These are phyloP conservation scores for Botrytis paeoniae DNA, from an alignment of 2,329 filamentous ascomycete species.

Conservation along the genomic window DNA sequence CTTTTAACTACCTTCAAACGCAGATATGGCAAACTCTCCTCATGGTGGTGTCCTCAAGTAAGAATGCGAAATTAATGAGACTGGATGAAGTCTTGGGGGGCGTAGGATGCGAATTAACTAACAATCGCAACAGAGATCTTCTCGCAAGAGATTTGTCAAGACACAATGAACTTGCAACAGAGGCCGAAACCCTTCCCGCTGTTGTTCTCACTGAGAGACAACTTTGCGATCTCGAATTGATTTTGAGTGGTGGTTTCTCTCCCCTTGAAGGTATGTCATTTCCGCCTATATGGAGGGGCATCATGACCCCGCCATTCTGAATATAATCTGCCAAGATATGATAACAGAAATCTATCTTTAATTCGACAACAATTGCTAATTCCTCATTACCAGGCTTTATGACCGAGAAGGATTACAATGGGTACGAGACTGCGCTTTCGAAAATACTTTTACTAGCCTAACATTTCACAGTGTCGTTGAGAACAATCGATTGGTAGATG, in stretches of 20 bases:
- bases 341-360: not conserved
- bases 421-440: slow-evolving; percentile 51
- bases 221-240: slow-evolving; percentile 94
- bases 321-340: not conserved
- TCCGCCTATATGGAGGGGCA: slow-evolving; percentile 28
- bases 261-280: slow-evolving; percentile 78
- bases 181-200: slow-evolving; percentile 84
- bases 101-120: not conserved
- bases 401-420: slow-evolving; percentile 95
- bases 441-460: slow-evolving; percentile 31
- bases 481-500: slow-evolving; percentile 80
- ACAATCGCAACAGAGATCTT: slow-evolving; percentile 57
- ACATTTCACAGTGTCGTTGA: slow-evolving; percentile 69
- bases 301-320: slow-evolving; percentile 28
- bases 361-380: slow-evolving; percentile 31
- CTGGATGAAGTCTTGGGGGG: not conserved
- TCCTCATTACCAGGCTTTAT: slow-evolving; percentile 69
- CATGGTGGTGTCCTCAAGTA: slow-evolving; percentile 90
- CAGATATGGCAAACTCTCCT: slow-evolving; percentile 65
- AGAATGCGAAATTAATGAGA: slow-evolving; percentile 14
- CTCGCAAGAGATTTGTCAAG: slow-evolving; percentile 86
- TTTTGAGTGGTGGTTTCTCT: slow-evolving; percentile 96
- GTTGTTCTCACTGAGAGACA: slow-evolving; percentile 87
- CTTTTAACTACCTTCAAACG: not conserved
- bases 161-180: slow-evolving; percentile 72